Evolutionary conservation across 2,329 filamentous ascomycete genomes (phyloP), one percentile per base, ranked within the genome.

Genomic region (Mariannaea elegans): DNA sequence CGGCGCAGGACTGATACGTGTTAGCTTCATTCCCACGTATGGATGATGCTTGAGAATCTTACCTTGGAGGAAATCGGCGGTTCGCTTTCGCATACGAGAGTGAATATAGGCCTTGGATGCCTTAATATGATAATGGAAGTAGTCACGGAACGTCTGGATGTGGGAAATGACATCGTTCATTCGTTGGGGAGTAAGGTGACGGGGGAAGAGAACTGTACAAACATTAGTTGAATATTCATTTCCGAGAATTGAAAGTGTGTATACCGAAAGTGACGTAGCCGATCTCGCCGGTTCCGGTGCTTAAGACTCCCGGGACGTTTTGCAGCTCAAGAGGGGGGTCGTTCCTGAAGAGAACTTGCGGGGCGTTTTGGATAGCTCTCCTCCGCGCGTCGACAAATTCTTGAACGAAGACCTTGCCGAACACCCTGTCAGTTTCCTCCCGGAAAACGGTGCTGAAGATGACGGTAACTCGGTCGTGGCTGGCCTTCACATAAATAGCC

Each of bases 71-170:
- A 99, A 99, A 77, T 99, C 96, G 48, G 95, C 95, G 9, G 96
- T 99, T 77, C 95, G 88, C 82, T 94, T 92, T 75, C 95, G 90
- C 95, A 99, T 99, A 73, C 96, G 88, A 31, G 94, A 96, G 84
- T 99, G 95, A 67, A 99, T 99, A 74, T 97, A 99, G 52, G 96
- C 95, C 84, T 99, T 99, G 64, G 94, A 97, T 27, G 95, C 96
- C 81, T 99, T 99, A 81, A 99, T 99, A 79, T 99, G 95, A 78
- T 99, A 99, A 79, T 99, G 95, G 84, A 99, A 99, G 80, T 99
- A 99, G 76, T 99, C 95, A 68, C 95, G 92, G 91, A 99, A 99
- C 13, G 95, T 99, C 80, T 99, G 96, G 72, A 99, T 98, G 77
- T 99, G 96, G 49, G 94, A 97, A 70, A 99, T 99, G 75, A 96